These are phyloP conservation scores for Saccharomycopsis fibuligera DNA, from an alignment of 805 yeast species.

Conservation along the genomic window DNA sequence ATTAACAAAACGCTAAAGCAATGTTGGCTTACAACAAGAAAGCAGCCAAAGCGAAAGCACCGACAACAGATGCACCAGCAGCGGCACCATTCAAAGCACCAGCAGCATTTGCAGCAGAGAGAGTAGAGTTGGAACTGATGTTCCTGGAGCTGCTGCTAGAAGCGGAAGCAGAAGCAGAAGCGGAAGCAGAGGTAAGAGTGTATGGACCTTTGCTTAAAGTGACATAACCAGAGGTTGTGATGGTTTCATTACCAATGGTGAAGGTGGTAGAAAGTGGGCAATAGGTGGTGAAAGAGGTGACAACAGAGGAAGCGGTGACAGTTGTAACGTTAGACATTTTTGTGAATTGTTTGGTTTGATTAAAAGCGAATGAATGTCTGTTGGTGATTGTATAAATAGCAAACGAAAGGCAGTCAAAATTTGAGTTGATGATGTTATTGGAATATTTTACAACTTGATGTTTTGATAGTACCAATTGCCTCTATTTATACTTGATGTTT, in stretches of 20 bases:
- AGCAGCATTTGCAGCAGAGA: constrained; percentile 6
- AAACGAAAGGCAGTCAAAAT: no score
- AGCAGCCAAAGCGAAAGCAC: constrained; percentile 16
- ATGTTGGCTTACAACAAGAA: constrained; percentile 9
- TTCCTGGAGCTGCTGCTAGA: constrained; percentile 1
- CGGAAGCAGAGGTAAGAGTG: constrained; percentile 1
- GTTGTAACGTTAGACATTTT: constrained; percentile 17
- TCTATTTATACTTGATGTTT: no score
- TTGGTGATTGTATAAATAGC: background rate
- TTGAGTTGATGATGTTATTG: no score
- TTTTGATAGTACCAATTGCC: no score
- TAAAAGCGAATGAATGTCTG: constrained; percentile 10
- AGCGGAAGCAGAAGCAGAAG: constrained; percentile 5
- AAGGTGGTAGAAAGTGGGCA: constrained; percentile 19
- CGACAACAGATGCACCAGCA: constrained; percentile 16
- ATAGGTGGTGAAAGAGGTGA: constrained; percentile 18
- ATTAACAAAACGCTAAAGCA: background rate
- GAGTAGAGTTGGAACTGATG: constrained; percentile 5
- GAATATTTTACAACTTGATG: no score
- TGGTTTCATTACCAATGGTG: constrained; percentile 8
- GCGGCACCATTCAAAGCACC: constrained; percentile 2
- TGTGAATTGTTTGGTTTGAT: background rate
- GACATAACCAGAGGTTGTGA: constrained; percentile 16
- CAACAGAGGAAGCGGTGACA: constrained; percentile 3
- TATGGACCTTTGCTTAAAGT: background rate